A percentile compares a stretch with the other conserved stretches of the same genome.
Conservation (phyloP, 2,329 filamentous ascomycete species). For the Teratosphaeria viscida region DNA sequence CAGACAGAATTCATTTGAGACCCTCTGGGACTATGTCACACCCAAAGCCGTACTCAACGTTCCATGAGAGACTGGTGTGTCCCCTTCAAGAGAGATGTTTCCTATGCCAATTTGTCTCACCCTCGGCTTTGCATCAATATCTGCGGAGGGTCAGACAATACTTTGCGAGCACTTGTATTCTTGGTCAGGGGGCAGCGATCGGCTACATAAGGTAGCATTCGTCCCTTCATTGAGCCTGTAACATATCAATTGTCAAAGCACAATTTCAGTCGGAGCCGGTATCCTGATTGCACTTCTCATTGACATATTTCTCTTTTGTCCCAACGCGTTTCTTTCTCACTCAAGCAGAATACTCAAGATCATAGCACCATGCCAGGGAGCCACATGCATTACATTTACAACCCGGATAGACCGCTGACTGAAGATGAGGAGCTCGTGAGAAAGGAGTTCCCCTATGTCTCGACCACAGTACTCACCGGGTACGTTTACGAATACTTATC, state of each 20-base stretch:
- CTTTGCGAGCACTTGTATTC: neutral
- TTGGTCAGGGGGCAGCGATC: neutral
- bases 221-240: neutral
- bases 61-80: neutral
- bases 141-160: neutral
- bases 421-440: neutral
- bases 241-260: neutral
- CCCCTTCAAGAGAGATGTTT: no score
- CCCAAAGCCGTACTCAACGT: no score
- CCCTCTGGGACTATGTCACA: no score
- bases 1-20: no score
- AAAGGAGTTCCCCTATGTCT: constrained; percentile 1
- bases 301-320: neutral
- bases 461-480: constrained; percentile 1
- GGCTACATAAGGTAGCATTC: neutral
- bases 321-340: neutral
- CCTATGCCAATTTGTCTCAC: neutral
- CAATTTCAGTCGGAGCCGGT: neutral
- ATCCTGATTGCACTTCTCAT: neutral
- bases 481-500: neutral
- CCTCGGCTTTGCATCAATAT: neutral
- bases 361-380: neutral
- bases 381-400: constrained; percentile 1
- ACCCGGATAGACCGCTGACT: neutral
- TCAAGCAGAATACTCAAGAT: neutral